A percentile compares a stretch with the other conserved stretches of the same genome.
Evolutionary conservation across 768 basidiomycete species (phyloP).

Genomic region (Xerocomellus intermedius): DNA sequence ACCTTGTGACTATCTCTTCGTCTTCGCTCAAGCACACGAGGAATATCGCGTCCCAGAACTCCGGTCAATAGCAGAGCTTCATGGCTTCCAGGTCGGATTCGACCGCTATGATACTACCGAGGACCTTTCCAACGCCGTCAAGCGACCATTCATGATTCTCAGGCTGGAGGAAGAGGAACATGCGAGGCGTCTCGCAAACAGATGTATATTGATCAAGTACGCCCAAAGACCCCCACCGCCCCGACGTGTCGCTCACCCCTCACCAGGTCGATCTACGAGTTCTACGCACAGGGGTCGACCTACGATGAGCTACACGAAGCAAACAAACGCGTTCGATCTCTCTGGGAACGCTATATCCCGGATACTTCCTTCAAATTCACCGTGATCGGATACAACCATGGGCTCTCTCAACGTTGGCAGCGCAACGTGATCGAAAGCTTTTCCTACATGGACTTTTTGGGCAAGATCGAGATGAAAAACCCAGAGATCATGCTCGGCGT

Average conservation of each 20-base stretch:
- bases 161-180: conserved; percentile 69
- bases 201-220: conserved; percentile 86
- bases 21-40: conserved; percentile 78
- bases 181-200: conserved; percentile 64
- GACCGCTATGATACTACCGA: conserved; percentile 36
- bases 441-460: conserved; percentile 78
- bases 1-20: conserved; percentile 51
- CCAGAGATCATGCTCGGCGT: conserved; percentile 73
- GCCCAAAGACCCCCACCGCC: conserved; percentile 14
- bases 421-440: conserved; percentile 74
- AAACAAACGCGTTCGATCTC: conserved; percentile 41
- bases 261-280: conserved; percentile 70
- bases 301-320: conserved; percentile 70
- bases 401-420: conserved; percentile 66
- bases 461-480: conserved; percentile 76
- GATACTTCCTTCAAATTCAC: conserved; percentile 80
- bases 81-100: conserved; percentile 61
- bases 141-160: conserved; percentile 74
- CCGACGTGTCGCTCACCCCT: neutral
- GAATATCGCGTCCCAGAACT: conserved; percentile 87
- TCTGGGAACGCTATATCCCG: conserved; percentile 59
- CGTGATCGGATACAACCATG: conserved; percentile 72
- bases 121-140: conserved; percentile 44
- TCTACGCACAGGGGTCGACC: conserved; percentile 66
- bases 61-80: conserved; percentile 68